Conservation (phyloP, 2,329 filamentous ascomycete genomes). For the Aureobasidium sp. region DNA sequence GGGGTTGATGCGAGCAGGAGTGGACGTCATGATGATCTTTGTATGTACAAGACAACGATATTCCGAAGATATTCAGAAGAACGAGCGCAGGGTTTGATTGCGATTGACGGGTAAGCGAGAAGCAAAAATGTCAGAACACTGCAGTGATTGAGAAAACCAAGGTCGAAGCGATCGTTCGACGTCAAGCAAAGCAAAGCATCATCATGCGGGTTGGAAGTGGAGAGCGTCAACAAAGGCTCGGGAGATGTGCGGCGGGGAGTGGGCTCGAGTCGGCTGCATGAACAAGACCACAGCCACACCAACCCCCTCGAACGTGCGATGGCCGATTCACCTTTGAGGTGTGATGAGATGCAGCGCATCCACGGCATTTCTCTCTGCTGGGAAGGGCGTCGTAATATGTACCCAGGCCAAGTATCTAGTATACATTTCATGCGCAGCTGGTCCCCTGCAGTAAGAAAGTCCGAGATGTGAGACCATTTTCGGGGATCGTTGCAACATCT, state of each 20-base stretch:
- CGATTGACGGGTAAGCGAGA: background rate
- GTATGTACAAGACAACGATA: background rate
- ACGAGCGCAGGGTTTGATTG: conserved; percentile 2
- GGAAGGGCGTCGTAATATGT: background rate
- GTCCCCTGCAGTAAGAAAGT: conserved; percentile 2
- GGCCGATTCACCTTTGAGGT: background rate
- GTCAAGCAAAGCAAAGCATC: conserved; percentile 7
- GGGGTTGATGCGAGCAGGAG: conserved; percentile 15
- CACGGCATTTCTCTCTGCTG: conserved; percentile 1
- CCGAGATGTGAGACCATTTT: conserved; percentile 2
- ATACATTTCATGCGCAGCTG: background rate
- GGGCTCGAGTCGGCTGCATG: background rate
- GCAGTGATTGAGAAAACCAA: background rate
- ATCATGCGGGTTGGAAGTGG: conserved; percentile 1
- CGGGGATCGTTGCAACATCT: conserved; percentile 1
- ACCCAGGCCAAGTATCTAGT: background rate
- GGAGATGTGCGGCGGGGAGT: background rate
- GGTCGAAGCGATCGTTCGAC: background rate
- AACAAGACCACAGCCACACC: conserved; percentile 8
- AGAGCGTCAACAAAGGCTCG: background rate
- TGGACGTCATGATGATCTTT: conserved; percentile 1
- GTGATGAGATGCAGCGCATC: conserved; percentile 1
- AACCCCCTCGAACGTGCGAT: conserved; percentile 4
- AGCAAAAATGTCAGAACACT: background rate
- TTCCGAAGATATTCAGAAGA: background rate